These are phyloP conservation scores for Suzukiozyma palmioleophila DNA, from an alignment of 1,139 yeast species.

Conservation along the genomic window DNA sequence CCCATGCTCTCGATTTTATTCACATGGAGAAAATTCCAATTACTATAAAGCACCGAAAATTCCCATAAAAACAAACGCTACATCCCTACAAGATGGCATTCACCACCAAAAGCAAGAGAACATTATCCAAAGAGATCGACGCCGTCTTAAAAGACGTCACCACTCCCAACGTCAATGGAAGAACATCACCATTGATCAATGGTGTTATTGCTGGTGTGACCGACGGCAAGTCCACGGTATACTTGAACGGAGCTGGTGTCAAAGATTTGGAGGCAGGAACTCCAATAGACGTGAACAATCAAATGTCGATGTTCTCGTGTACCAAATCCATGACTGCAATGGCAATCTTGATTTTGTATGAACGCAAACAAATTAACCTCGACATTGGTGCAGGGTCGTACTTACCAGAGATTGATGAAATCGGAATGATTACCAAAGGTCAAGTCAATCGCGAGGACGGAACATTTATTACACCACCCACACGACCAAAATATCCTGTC, in stretches of 20 bases:
- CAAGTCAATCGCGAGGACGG: constrained; percentile 32
- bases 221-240: constrained; percentile 17
- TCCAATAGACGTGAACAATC: constrained; percentile 21
- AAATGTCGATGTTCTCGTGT: constrained; percentile 40
- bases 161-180: constrained; percentile 8
- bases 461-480: constrained; percentile 23
- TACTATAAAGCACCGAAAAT: background rate
- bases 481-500: constrained; percentile 30
- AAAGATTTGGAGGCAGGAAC: constrained; percentile 17
- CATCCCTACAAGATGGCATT: background rate
- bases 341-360: constrained; percentile 43
- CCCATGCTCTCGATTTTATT: too few species aligned
- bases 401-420: constrained; percentile 37
- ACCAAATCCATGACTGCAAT: constrained; percentile 47
- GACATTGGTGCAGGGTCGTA: constrained; percentile 38
- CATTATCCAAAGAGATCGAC: constrained; percentile 11
- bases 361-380: constrained; percentile 37
- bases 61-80: background rate
- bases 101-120: constrained; percentile 1
- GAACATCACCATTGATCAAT: constrained; percentile 16
- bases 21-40: too few species aligned
- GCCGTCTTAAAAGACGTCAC: constrained; percentile 12
- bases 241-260: constrained; percentile 23
- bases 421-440: constrained; percentile 38
- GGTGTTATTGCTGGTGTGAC: constrained; percentile 30